These are phyloP conservation scores for Beauveria sp. DNA, from an alignment of 2,329 filamentous ascomycete species.

Conservation along the genomic window DNA sequence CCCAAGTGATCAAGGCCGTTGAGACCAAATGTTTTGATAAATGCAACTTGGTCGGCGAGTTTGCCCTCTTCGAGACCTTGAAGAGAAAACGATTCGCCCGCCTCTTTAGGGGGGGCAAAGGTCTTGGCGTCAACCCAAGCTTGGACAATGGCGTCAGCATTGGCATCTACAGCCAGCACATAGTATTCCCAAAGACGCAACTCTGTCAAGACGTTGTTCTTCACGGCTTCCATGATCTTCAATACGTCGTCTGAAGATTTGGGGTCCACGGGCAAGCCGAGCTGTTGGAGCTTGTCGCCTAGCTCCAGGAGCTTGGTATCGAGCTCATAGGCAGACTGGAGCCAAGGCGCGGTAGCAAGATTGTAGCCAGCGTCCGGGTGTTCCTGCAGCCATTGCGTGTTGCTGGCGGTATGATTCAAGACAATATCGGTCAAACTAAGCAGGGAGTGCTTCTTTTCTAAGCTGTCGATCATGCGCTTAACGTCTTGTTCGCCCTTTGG, in stretches of 20 bases:
- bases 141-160: constrained; percentile 60
- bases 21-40: constrained; percentile 63
- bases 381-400: constrained; percentile 87
- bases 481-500: constrained; percentile 80
- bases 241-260: constrained; percentile 64
- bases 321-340: constrained; percentile 56
- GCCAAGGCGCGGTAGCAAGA: constrained; percentile 76
- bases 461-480: constrained; percentile 63
- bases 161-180: constrained; percentile 67
- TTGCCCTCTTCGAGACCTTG: constrained; percentile 39
- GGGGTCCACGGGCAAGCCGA: constrained; percentile 71
- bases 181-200: constrained; percentile 93
- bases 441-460: constrained; percentile 79
- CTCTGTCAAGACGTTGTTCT: constrained; percentile 67
- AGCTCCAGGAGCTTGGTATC: constrained; percentile 63
- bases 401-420: constrained; percentile 95
- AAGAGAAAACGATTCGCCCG: constrained; percentile 27
- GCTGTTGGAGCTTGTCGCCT: constrained; percentile 60
- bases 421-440: constrained; percentile 93
- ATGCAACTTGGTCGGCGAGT: constrained; percentile 48
- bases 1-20: constrained; percentile 66
- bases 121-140: constrained; percentile 61
- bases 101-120: constrained; percentile 41
- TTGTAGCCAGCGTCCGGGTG: constrained; percentile 97
- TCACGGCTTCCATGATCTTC: constrained; percentile 76